A percentile compares a stretch with the other conserved stretches of the same genome.
Conservation (phyloP, 495 filamentous ascomycete genomes). For the Barbatosphaeria neglecta region DNA sequence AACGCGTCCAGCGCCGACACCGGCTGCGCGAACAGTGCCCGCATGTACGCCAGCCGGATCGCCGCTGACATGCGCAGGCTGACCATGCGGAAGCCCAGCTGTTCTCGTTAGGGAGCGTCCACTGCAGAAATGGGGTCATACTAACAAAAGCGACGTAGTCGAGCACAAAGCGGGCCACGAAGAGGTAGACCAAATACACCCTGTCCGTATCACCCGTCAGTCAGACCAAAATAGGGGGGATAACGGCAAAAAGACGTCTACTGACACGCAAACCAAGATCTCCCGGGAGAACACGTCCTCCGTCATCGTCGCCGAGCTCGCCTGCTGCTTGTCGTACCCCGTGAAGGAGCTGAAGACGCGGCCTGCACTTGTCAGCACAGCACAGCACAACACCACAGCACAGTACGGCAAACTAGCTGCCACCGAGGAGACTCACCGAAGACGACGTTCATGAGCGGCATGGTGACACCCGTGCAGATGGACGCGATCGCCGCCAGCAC, state of each 20-base stretch:
- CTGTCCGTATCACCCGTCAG: not conserved
- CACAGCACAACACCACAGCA: too few species aligned
- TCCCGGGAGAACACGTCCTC: slow-evolving; percentile 11
- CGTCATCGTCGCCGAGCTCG: not conserved
- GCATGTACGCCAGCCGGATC: slow-evolving; percentile 41
- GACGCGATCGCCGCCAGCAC: slow-evolving; percentile 27
- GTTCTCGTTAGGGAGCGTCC: not conserved
- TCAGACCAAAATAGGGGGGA: too few species aligned
- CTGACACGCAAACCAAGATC: slow-evolving; percentile 21
- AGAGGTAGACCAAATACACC: slow-evolving; percentile 46
- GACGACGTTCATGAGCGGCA: slow-evolving; percentile 37
- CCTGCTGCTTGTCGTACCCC: not conserved
- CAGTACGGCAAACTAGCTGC: too few species aligned
- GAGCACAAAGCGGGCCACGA: slow-evolving; percentile 46
- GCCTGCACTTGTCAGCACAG: slow-evolving; percentile 12
- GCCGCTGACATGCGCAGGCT: slow-evolving; percentile 43
- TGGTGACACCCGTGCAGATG: slow-evolving; percentile 38
- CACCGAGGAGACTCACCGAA: too few species aligned
- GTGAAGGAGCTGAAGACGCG: slow-evolving; percentile 25
- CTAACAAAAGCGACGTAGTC: slow-evolving; percentile 46
- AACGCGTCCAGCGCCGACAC: slow-evolving; percentile 43
- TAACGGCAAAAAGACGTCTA: too few species aligned
- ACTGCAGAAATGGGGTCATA: not conserved
- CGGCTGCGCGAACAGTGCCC: slow-evolving; percentile 38
- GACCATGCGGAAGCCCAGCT: slow-evolving; percentile 44